Evolutionary conservation across 768 basidiomycete genomes (phyloP).

Genomic region (Candolleomyces efflorescens): DNA sequence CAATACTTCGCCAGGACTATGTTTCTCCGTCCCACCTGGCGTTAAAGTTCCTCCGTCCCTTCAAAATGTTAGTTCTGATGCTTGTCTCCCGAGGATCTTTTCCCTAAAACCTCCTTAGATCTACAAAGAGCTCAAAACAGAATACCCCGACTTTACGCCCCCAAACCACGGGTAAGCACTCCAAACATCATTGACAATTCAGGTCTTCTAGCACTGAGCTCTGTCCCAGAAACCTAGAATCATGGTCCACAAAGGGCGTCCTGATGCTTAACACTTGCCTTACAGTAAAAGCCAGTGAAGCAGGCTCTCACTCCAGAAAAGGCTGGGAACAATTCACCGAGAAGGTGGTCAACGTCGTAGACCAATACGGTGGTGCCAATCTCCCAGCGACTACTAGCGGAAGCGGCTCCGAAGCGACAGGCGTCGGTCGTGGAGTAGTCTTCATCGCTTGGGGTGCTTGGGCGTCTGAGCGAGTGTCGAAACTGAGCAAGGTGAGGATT

Average conservation of each 20-base stretch:
- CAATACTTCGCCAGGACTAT: conserved; percentile 49
- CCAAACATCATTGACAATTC: too few species aligned
- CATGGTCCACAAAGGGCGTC: conserved; percentile 84
- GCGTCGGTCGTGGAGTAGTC: conserved; percentile 61
- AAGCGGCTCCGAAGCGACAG: conserved; percentile 26
- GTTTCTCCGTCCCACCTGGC: conserved; percentile 87
- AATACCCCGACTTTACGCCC: conserved; percentile 73
- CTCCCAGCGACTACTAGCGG: conserved; percentile 33
- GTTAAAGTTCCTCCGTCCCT: conserved; percentile 77
- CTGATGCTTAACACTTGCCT: conserved; percentile 90
- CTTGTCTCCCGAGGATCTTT: not conserved
- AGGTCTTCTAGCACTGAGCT: too few species aligned
- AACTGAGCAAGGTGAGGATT: conserved; percentile 60
- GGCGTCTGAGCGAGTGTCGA: conserved; percentile 79
- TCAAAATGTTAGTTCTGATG: conserved; percentile 53
- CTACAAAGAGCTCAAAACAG: conserved; percentile 79
- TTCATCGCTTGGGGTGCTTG: conserved; percentile 92
- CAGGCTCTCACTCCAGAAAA: conserved; percentile 78
- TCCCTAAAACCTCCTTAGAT: conserved; percentile 47
- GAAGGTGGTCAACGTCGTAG: conserved; percentile 68
- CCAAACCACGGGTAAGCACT: conserved; percentile 77
- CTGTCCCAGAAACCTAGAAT: conserved; percentile 62
- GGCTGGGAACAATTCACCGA: conserved; percentile 95
- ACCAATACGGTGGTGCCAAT: conserved; percentile 73
- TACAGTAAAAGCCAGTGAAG: conserved; percentile 71